A percentile compares a stretch with the other conserved stretches of the same genome.
Evolutionary conservation across 1,284 basidiomycete species (phyloP).

Genomic region (Heterobasidion irregulare): DNA sequence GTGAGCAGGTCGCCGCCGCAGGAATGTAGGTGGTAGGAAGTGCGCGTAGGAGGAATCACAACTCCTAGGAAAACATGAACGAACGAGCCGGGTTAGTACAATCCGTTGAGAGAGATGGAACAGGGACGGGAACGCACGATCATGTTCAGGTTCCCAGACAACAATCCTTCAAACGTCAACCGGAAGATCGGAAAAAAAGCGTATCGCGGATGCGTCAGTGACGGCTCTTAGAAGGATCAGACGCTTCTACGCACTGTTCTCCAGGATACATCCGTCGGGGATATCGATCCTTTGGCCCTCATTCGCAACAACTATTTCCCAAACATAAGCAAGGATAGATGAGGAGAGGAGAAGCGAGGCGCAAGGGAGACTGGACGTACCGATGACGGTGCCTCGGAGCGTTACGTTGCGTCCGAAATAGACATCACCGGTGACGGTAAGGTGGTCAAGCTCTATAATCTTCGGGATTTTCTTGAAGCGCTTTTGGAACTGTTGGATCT

Average conservation of each 20-base stretch:
- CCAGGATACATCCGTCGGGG: constrained; percentile 90
- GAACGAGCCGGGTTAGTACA: not conserved
- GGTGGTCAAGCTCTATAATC: constrained; percentile 90
- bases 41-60: no score
- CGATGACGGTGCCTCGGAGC: constrained; percentile 80
- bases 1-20: not conserved
- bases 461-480: constrained; percentile 96
- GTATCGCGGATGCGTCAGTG: no score
- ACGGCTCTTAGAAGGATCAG: not conserved
- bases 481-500: constrained; percentile 93
- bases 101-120: not conserved
- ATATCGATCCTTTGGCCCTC: constrained; percentile 95
- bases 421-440: constrained; percentile 95
- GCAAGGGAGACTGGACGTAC: constrained; percentile 23
- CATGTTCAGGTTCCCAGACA: constrained; percentile 65
- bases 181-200: no score
- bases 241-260: constrained; percentile 62
- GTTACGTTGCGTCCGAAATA: constrained; percentile 92
- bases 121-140: constrained; percentile 34
- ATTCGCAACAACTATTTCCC: constrained; percentile 63
- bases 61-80: no score
- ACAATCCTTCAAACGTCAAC: constrained; percentile 27
- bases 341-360: not conserved
- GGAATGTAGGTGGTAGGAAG: no score
- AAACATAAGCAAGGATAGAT: not conserved